Conservation (phyloP, 2,329 filamentous ascomycete species). For the Calonectria crousiana region DNA sequence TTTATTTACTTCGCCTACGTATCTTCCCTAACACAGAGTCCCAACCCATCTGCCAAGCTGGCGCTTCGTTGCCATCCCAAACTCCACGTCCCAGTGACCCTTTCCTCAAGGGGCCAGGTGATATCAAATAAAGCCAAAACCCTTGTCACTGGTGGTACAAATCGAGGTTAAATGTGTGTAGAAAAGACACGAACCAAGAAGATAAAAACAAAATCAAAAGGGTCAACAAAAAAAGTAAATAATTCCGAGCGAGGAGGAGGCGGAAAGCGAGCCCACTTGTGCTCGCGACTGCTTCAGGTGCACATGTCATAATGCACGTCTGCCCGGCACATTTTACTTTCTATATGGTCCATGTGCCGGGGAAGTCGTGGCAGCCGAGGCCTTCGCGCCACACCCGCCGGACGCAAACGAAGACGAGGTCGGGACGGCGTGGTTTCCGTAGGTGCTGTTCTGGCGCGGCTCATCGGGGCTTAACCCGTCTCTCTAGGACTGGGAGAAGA, state of each 20-base stretch:
- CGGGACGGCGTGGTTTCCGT: background rate
- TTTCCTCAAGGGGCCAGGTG: background rate
- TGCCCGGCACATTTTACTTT: background rate
- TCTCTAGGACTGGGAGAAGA: constrained; percentile 39
- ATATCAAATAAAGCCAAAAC: constrained; percentile 28
- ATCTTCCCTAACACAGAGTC: constrained; percentile 26
- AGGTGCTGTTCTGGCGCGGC: background rate
- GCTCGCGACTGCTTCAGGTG: constrained; percentile 9
- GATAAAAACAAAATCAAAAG: constrained; percentile 7
- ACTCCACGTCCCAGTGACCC: constrained; percentile 31
- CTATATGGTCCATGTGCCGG: constrained; percentile 31
- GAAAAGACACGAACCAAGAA: background rate
- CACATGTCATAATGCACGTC: constrained; percentile 32
- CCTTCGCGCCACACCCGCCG: constrained; percentile 25
- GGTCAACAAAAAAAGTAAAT: constrained; percentile 28
- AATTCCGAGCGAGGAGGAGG: constrained; percentile 5
- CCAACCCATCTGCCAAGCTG: constrained; percentile 18
- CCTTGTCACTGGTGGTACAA: background rate
- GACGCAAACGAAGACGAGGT: background rate
- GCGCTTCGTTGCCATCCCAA: constrained; percentile 36
- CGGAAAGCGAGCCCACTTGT: background rate
- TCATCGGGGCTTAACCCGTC: background rate
- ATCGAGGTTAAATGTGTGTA: constrained; percentile 10
- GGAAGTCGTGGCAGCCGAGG: constrained; percentile 32
- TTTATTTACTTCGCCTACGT: constrained; percentile 31